Conservation (phyloP, 2,329 filamentous ascomycete species). For the Xylariaceae sp. region DNA sequence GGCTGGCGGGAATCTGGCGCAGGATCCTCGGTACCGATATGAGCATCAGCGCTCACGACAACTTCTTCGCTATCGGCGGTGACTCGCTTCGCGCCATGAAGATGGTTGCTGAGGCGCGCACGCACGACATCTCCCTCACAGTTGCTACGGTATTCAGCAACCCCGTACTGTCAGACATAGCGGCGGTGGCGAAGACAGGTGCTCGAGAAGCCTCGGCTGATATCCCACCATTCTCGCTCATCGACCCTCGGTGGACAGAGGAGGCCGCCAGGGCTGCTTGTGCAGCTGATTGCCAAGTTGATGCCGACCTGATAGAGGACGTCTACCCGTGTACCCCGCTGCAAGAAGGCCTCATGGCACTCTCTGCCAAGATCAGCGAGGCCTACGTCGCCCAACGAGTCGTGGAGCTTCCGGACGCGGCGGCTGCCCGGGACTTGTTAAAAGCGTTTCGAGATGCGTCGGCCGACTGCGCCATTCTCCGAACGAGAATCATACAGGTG, state of each 20-base stretch:
- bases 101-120: constrained; percentile 40
- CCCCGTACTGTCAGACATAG: constrained; percentile 41
- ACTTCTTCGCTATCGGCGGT: constrained; percentile 32
- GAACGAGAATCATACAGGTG: constrained; percentile 45
- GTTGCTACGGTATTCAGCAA: constrained; percentile 43
- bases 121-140: constrained; percentile 35
- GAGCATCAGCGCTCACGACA: constrained; percentile 28
- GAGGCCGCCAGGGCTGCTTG: constrained; percentile 34
- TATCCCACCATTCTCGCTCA: constrained; percentile 36
- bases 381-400: constrained; percentile 49
- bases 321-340: constrained; percentile 50
- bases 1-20: constrained; percentile 34
- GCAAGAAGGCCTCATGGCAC: constrained; percentile 49
- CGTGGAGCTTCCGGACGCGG: constrained; percentile 34
- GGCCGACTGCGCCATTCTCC: constrained; percentile 37
- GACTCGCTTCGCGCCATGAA: constrained; percentile 50
- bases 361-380: constrained; percentile 45
- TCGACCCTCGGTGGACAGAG: constrained; percentile 31
- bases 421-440: constrained; percentile 35
- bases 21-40: constrained; percentile 33
- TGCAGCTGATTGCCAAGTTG: constrained; percentile 36
- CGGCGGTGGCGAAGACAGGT: constrained; percentile 29
- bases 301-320: constrained; percentile 38
- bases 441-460: constrained; percentile 38
- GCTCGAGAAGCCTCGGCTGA: constrained; percentile 23